A percentile compares a stretch with the other conserved stretches of the same genome.
phyloP scores from a whole-genome alignment of 768 basidiomycete genomes.

The Dendrothele bispora region DNA sequence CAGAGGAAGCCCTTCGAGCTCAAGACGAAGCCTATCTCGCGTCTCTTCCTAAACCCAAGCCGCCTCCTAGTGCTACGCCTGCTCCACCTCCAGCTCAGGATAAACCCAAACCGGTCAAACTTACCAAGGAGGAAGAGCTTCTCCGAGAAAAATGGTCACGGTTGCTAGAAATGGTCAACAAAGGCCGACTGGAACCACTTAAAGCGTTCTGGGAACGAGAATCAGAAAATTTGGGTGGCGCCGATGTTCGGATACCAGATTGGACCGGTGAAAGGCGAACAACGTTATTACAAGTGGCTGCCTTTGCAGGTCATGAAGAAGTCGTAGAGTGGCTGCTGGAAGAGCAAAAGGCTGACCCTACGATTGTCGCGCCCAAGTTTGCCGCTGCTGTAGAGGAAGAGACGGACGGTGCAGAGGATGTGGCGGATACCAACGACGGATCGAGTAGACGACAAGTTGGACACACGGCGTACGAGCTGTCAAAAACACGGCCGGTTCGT shows the following conservation, averaged over 20 bases:
- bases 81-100: constrained; percentile 37
- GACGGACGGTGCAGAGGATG: constrained; percentile 15
- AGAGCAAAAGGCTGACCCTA: constrained; percentile 79
- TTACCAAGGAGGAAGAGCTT: constrained; percentile 80
- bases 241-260: constrained; percentile 65
- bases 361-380: constrained; percentile 51
- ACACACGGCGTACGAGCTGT: constrained; percentile 90
- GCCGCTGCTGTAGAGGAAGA: constrained; percentile 31
- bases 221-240: constrained; percentile 50
- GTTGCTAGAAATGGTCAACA: constrained; percentile 87
- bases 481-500: constrained; percentile 68
- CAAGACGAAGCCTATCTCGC: constrained; percentile 91
- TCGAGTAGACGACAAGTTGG: constrained; percentile 44
- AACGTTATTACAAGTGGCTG: constrained; percentile 81
- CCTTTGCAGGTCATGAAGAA: constrained; percentile 71
- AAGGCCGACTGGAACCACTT: constrained; percentile 81
- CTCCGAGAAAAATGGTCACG: constrained; percentile 80
- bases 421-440: constrained; percentile 4
- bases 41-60: constrained; percentile 82
- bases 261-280: constrained; percentile 61
- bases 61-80: constrained; percentile 35
- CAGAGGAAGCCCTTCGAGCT: constrained; percentile 77
- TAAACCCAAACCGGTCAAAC: constrained; percentile 53
- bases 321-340: constrained; percentile 77
- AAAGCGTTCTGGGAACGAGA: constrained; percentile 83